Evolutionary conservation across 2,329 filamentous ascomycete genomes (phyloP).

Genomic region (Cadophora sp.): DNA sequence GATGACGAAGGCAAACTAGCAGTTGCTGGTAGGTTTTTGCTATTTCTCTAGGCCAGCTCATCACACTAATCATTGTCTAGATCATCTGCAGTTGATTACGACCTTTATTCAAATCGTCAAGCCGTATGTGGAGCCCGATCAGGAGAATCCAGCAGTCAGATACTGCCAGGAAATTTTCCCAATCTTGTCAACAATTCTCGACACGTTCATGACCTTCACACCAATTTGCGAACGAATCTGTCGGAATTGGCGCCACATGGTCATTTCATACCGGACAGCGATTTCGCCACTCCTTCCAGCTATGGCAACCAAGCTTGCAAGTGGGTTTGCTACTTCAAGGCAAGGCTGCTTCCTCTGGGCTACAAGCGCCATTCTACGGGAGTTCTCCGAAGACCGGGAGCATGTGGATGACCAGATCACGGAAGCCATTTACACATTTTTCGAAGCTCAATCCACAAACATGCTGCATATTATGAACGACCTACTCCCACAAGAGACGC

Average conservation of each 20-base stretch:
- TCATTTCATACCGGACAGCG: conserved; percentile 91
- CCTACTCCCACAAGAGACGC: conserved; percentile 66
- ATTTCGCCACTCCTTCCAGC: conserved; percentile 84
- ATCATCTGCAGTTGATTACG: conserved; percentile 91
- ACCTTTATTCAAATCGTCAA: conserved; percentile 82
- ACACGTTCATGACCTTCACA: conserved; percentile 83
- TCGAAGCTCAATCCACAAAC: conserved; percentile 88
- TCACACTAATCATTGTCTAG: conserved; percentile 49
- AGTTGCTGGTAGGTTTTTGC: conserved; percentile 70
- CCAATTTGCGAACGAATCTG: conserved; percentile 95
- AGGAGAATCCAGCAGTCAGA: conserved; percentile 89
- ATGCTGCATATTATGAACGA: conserved; percentile 92
- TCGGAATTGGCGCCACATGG: conserved; percentile 95
- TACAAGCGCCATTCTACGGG: conserved; percentile 90
- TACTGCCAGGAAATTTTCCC: conserved; percentile 97
- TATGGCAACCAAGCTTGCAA: conserved; percentile 87
- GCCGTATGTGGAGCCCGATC: conserved; percentile 73
- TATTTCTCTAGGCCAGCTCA: not conserved
- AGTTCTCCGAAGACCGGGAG: conserved; percentile 91
- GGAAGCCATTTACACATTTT: conserved; percentile 90
- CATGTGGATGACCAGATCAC: conserved; percentile 83
- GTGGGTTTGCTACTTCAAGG: conserved; percentile 82
- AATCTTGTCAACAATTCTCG: conserved; percentile 82
- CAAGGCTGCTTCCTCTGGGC: conserved; percentile 99
- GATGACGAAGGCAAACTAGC: conserved; percentile 85